Conservation (phyloP, 352 stramenopile genomes). For the Lagenidium sp. region DNA sequence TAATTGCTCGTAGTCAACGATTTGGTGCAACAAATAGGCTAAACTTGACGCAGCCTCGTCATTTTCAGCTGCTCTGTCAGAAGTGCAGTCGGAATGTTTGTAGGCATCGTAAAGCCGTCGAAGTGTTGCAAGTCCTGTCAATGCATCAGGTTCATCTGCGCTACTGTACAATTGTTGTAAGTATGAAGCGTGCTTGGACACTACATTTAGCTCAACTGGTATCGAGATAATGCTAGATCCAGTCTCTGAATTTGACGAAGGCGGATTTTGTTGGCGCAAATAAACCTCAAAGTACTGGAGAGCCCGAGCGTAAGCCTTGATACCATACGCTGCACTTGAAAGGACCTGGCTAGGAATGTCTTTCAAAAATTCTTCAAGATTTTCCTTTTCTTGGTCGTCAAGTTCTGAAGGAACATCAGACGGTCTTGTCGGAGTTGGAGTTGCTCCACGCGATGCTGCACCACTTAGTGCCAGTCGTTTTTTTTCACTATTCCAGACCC, state of each 20-base stretch:
- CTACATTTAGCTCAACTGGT: slow-evolving; percentile 16
- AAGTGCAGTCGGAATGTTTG: slow-evolving; percentile 1
- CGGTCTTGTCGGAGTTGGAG: slow-evolving; percentile 3
- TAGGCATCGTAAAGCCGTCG: slow-evolving; percentile 18
- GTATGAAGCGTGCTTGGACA: slow-evolving; percentile 22
- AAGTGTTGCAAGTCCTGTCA: slow-evolving; percentile 24
- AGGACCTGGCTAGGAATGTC: slow-evolving; percentile 24
- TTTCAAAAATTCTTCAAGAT: slow-evolving; percentile 36
- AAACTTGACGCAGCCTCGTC: slow-evolving; percentile 16
- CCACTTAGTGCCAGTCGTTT: slow-evolving; percentile 55
- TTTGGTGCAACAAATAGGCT: slow-evolving; percentile 20
- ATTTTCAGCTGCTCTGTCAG: slow-evolving; percentile 2
- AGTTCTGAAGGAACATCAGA: slow-evolving; percentile 17
- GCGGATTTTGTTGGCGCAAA: slow-evolving; percentile 19
- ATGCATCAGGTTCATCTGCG: slow-evolving; percentile 26
- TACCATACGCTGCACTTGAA: slow-evolving; percentile 26
- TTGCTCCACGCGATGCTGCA: slow-evolving; percentile 5
- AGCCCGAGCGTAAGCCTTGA: slow-evolving; percentile 27
- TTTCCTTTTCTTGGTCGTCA: slow-evolving; percentile 34
- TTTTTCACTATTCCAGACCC: slow-evolving; percentile 81
- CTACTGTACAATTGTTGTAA: slow-evolving; percentile 31
- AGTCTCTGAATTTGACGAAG: slow-evolving; percentile 5
- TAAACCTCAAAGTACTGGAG: slow-evolving; percentile 41
- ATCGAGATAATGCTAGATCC: slow-evolving; percentile 8
- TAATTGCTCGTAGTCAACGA: slow-evolving; percentile 30